Percentiles rank a stretch among this genome's conserved stretches.
These are phyloP conservation scores for Lecanosticta acicola DNA, from an alignment of 2,329 filamentous ascomycete genomes.

Conservation along the genomic window DNA sequence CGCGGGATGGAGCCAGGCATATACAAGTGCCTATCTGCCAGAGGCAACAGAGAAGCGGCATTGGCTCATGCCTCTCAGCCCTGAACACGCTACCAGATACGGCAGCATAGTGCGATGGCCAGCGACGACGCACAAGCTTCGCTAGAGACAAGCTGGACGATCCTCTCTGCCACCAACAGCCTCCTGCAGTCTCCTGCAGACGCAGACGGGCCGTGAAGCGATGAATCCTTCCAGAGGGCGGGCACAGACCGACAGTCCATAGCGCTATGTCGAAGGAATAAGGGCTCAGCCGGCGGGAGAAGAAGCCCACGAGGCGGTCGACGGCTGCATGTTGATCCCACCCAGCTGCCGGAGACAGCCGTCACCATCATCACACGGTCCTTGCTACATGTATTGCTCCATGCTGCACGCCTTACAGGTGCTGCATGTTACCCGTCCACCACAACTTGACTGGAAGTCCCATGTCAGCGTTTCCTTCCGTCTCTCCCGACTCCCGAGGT, in stretches of 20 bases:
- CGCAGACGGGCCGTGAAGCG: not conserved
- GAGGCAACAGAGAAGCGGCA: too few relatives aligned
- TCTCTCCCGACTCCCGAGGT: not conserved
- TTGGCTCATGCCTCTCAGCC: not conserved
- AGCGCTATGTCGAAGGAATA: not conserved
- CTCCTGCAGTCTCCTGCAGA: too few relatives aligned
- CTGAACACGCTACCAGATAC: too few relatives aligned
- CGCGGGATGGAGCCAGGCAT: not conserved
- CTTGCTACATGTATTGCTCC: too few relatives aligned
- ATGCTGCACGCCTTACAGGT: too few relatives aligned
- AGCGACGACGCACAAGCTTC: not conserved
- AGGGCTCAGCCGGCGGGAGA: not conserved
- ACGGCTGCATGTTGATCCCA: not conserved
- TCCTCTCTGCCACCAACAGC: not conserved
- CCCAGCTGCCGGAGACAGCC: not conserved
- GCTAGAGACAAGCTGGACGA: not conserved
- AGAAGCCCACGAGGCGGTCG: not conserved
- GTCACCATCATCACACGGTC: too few relatives aligned
- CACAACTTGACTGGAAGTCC: too few relatives aligned
- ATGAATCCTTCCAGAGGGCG: not conserved
- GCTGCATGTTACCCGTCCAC: too few relatives aligned
- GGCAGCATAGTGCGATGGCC: too few relatives aligned
- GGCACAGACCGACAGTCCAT: not conserved
- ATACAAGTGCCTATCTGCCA: not conserved
- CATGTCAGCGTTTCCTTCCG: not conserved